Base-by-base conservation (phyloP, 371 early-diverging fungal genomes). In the Mucor velutinosus region DNA sequence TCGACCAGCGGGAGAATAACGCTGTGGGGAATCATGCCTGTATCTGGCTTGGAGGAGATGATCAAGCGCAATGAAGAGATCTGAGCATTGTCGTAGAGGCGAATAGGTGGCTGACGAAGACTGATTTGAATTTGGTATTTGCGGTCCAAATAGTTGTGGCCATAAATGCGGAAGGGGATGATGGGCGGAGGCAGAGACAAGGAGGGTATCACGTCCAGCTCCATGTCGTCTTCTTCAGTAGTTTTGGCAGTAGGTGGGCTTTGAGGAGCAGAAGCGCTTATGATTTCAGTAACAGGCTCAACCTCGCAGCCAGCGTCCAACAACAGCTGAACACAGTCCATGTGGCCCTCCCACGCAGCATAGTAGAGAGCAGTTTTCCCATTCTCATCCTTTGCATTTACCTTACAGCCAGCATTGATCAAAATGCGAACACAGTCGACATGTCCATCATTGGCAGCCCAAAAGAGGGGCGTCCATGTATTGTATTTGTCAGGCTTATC, bases 381-480 rank as follows among this genome's bases (percentile, higher is more conserved):
- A 55, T 82, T 87, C 63, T 97, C 97, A 67, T 98, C 99, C 56
- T 86, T 81, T 55, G 90, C 76, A 60, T 92, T 87, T 51, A 92
- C 85, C 35, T 87, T 77, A 64, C 93, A 92, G 1, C 94, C 94
- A 1, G 93, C 92, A n/a, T 88, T 88, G 15, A 98, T 73, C 60
- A 98, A 76, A 7, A 93, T 84, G 33, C 86, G 82, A 3, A 93
- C 93, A 76, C 95, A 94, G 23, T 91, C 91, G 1, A 83, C 78
- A 72, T 96, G 91, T 2, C 99, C 99, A 66, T 97, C 97, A 59
- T 90, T 88, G 21, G 95, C 95, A 6, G 97, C 94, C 84, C 95
- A 97, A 66, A 98, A 98, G 4, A 97, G 75, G 0, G 98, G 96
- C 4, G 97, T 93, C 99, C 99, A 98, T 8, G 94, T 91, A 75